Evolutionary conservation across 495 filamentous ascomycete species (phyloP).

Genomic region (Neurospora sp.): DNA sequence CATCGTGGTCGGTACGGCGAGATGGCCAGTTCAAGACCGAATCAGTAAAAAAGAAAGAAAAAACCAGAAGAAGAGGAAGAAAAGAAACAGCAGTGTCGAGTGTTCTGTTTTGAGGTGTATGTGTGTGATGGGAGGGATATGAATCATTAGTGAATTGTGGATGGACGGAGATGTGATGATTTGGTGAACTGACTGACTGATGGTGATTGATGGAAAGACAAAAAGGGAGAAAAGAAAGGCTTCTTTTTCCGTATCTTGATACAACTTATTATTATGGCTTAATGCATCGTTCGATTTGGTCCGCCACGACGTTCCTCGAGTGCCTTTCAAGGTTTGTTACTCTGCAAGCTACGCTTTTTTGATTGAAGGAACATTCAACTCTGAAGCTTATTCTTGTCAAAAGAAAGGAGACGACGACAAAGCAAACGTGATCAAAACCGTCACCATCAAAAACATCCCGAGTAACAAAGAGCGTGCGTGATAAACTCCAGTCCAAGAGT

Average conservation of each 20-base stretch:
- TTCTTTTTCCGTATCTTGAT: neutral
- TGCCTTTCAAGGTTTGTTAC: too few species aligned
- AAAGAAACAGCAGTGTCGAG: neutral
- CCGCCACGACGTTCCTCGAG: too few species aligned
- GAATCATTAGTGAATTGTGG: neutral
- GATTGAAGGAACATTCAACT: too few species aligned
- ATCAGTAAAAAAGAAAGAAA: conserved; percentile 8
- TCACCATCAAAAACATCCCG: neutral
- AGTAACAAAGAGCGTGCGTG: neutral
- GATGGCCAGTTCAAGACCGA: conserved; percentile 65
- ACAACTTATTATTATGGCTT: neutral
- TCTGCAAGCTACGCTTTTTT: too few species aligned
- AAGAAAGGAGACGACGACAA: too few species aligned
- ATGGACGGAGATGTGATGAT: neutral
- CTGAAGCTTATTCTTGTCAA: too few species aligned
- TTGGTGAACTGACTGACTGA: neutral
- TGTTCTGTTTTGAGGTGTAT: neutral
- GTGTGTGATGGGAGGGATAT: neutral
- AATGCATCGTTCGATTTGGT: neutral
- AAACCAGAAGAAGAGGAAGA: too few species aligned
- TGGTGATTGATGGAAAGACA: neutral
- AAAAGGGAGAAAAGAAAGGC: neutral
- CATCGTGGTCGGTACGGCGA: conserved; percentile 90
- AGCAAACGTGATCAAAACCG: too few species aligned
- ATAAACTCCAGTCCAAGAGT: neutral